Base-by-base conservation (phyloP, 2,329 filamentous ascomycete genomes). In the Tolypocladium ophioglossoides region DNA sequence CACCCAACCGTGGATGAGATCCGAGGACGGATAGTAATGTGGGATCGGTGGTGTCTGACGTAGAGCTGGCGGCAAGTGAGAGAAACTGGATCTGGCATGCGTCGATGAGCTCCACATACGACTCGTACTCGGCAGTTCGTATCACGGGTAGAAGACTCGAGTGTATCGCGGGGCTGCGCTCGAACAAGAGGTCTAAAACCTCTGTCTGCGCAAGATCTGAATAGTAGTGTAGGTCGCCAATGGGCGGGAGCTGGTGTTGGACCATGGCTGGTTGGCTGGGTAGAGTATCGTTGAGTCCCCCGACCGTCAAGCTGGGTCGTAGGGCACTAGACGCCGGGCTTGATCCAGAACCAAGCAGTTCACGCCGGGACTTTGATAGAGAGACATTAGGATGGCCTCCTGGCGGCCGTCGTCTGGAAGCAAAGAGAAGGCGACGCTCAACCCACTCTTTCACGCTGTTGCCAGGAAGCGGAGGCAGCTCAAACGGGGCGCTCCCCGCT, bases 1-100 rank as follows among this genome's bases (percentile, higher is more conserved):
- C 87, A 14, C 91, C 91, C 10, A 96, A 79, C 2, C 91, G 81
- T 1, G 91, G 91, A 68, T 96, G 91, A 10, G 89, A 85, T 52
- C 83, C 84, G 1, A 96, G 75, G 55, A 96, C 91, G 18, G 77
- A 75, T 46, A 89, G 80, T 0, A 96, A 78, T 56, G 76, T 80
- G 8, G 60, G 53, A 56, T 68, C 56, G 11, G 67, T 78, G 57
- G 84, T 77, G 39, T 73, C 72, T 4, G 66, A 55, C 27, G 67
- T 67, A 9, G 76, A 77, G 4, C 77, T 72, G 11, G 78, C 74
- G 10, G 78, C 75, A 3, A 91, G 76, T 2, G 76, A 74, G 12
- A 76, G 77, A 52, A 96, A 78, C 61, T 84, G 78, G 11, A 75
- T 66, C 20, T 84, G 80, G 44, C 94, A 77, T 46, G 81, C 78